phyloP scores from a whole-genome alignment of 768 basidiomycete species.

The Lactarius deliciosus region DNA sequence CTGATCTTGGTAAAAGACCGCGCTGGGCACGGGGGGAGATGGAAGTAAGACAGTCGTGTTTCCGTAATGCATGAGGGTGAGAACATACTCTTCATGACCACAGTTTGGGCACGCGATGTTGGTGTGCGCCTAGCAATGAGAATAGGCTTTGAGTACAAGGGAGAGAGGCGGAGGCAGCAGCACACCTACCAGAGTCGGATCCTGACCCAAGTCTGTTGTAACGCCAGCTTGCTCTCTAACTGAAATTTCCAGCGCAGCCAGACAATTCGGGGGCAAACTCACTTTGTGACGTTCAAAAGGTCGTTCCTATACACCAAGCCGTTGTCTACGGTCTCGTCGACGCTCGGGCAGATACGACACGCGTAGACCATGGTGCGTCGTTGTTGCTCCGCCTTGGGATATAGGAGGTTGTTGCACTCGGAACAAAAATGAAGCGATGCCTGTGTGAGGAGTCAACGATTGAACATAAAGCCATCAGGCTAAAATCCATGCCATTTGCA shows the following conservation, averaged over 20 bases:
- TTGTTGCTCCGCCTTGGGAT: constrained; percentile 87
- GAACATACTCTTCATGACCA: constrained; percentile 76
- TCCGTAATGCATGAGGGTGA: background rate
- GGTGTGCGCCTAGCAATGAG: constrained; percentile 65
- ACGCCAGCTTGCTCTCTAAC: constrained; percentile 90
- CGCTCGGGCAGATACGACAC: constrained; percentile 82
- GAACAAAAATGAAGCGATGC: constrained; percentile 88
- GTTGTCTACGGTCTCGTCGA: constrained; percentile 83
- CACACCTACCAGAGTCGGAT: constrained; percentile 76
- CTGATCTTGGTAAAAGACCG: constrained; percentile 95
- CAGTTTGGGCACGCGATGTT: constrained; percentile 83
- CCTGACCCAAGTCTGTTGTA: constrained; percentile 81
- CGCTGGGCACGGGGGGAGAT: constrained; percentile 45
- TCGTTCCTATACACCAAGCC: constrained; percentile 93
- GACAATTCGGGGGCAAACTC: constrained; percentile 29
- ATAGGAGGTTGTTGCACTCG: constrained; percentile 94
- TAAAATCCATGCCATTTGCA: constrained; percentile 16
- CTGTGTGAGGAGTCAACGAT: constrained; percentile 38
- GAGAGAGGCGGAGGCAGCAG: background rate
- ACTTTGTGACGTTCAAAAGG: constrained; percentile 92
- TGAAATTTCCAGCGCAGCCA: constrained; percentile 14
- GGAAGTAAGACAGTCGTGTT: constrained; percentile 1
- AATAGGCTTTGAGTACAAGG: constrained; percentile 9
- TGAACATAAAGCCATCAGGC: background rate
- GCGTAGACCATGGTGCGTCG: constrained; percentile 86